Evolutionary conservation across 1,284 basidiomycete genomes (phyloP).

Genomic region (Austroboletus niveus): DNA sequence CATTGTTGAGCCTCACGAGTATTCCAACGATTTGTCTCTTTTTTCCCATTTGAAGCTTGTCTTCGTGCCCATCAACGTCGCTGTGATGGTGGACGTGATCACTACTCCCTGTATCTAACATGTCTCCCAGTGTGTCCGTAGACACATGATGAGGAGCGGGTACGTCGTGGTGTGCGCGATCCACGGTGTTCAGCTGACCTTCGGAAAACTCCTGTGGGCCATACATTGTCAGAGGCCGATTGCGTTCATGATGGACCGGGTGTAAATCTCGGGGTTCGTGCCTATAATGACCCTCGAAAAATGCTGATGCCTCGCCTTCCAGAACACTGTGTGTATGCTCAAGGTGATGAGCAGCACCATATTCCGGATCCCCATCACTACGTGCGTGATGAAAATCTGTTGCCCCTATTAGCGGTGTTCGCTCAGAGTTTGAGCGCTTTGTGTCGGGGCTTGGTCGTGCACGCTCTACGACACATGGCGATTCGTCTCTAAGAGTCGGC

Average conservation of each 20-base stretch:
- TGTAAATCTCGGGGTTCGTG: slow-evolving; percentile 40
- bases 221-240: slow-evolving; percentile 24
- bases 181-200: neutral
- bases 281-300: slow-evolving; percentile 43
- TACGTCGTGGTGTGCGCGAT: neutral
- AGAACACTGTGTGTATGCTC: slow-evolving; percentile 6
- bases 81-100: slow-evolving; percentile 8
- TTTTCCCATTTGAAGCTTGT: slow-evolving; percentile 42
- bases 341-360: slow-evolving; percentile 17
- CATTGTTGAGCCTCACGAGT: slow-evolving; percentile 41
- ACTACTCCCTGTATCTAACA: neutral
- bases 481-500: slow-evolving; percentile 13
- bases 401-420: slow-evolving; percentile 15
- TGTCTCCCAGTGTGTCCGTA: neutral
- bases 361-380: neutral
- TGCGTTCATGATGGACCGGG: slow-evolving; percentile 35
- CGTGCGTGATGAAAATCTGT: slow-evolving; percentile 5
- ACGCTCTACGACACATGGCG: slow-evolving; percentile 12
- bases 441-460: slow-evolving; percentile 7
- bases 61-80: slow-evolving; percentile 5
- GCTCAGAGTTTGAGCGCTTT: slow-evolving; percentile 8
- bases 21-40: slow-evolving; percentile 63
- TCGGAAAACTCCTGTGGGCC: slow-evolving; percentile 14
- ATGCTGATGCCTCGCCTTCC: slow-evolving; percentile 6
- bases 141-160: slow-evolving; percentile 12